These are phyloP conservation scores for Tuber aestivum DNA, from an alignment of 495 filamentous ascomycete genomes.

Conservation along the genomic window DNA sequence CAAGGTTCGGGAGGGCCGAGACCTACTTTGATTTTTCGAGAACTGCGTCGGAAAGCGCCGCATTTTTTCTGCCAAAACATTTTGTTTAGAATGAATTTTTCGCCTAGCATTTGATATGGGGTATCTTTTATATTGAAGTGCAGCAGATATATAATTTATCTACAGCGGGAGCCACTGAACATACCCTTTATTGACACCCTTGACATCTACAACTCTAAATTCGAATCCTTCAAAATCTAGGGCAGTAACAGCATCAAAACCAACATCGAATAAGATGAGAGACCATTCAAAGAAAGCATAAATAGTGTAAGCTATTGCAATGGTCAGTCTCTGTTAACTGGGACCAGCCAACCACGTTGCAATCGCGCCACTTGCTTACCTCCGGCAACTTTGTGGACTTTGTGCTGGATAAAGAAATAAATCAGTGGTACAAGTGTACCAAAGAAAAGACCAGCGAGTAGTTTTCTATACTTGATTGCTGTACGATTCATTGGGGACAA, in stretches of 20 bases:
- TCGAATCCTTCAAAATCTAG: constrained; percentile 90
- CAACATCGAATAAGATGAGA: constrained; percentile 89
- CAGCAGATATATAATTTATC: constrained; percentile 29
- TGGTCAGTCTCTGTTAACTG: constrained; percentile 27
- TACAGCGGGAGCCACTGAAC: constrained; percentile 94
- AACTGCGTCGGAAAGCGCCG: constrained; percentile 60
- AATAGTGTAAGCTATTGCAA: constrained; percentile 76
- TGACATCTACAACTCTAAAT: constrained; percentile 78
- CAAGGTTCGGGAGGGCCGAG: background rate
- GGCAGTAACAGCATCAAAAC: constrained; percentile 93
- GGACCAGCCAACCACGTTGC: constrained; percentile 9
- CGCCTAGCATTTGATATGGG: constrained; percentile 8
- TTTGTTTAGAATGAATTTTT: constrained; percentile 23
- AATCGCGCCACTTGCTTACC: constrained; percentile 55
- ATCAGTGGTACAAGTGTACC: constrained; percentile 82
- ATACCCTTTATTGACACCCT: constrained; percentile 96
- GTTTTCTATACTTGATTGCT: constrained; percentile 84
- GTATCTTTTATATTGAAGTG: constrained; percentile 17
- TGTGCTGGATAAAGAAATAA: constrained; percentile 98
- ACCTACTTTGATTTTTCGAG: constrained; percentile 63
- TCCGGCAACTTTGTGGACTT: constrained; percentile 88
- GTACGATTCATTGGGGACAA: constrained; percentile 79
- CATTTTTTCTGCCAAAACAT: constrained; percentile 30
- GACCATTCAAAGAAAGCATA: constrained; percentile 99
- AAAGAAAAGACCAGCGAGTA: constrained; percentile 78